Base-by-base conservation (phyloP, 345 rosid genomes). In the Hibiscus mutabilis region DNA sequence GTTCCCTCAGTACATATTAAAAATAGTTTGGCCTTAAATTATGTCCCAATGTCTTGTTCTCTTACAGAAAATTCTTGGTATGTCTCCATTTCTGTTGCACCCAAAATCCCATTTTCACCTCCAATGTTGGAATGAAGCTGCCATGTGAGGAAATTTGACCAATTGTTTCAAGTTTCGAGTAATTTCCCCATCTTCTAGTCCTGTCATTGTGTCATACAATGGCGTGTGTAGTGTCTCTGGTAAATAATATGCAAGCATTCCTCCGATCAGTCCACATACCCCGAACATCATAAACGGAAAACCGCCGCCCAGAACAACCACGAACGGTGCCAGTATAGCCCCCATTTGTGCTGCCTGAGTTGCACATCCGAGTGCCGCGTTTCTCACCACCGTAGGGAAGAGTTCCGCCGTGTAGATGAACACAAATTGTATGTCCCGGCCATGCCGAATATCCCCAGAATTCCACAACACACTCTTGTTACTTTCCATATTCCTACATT, bases 331-430 rank as follows among this genome's bases (percentile, higher is more conserved):
- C 73, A 91, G 66, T 16, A 94, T 91, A 13, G 98, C 98, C 29
- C 98, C 97, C 86, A 89, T 84, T 61, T 94, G 96, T 3, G 89
- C 75, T 6, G 93, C 90, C 68, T 91, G 98, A 25, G 98, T 82
- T 2, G 96, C 88, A 19, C 87, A 83, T 1, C 98, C 97, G 13
- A 94, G 87, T 0, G 98, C 96, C 0, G 93, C 97, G 52, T 91
- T 94, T 78, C 98, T 87, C 72, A 91, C 97, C 71, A 90, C 97
- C 0, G 98, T 94, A 0, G 97, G 98, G 73, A 94, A 94, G 68
- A 94, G 75, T 85, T 94, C 98, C 0, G 95, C 74, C 0, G 90
- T 87, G 75, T 94, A 91, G 68, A 94, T 94, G 35, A 94, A 91
- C 65, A 91, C 73, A 94, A 76, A 75, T 94, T 94, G 31, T 89